Evolutionary conservation across 2,329 filamentous ascomycete species (phyloP), one percentile per base, ranked within the genome.

Genomic region (Graphilbum fragrans): DNA sequence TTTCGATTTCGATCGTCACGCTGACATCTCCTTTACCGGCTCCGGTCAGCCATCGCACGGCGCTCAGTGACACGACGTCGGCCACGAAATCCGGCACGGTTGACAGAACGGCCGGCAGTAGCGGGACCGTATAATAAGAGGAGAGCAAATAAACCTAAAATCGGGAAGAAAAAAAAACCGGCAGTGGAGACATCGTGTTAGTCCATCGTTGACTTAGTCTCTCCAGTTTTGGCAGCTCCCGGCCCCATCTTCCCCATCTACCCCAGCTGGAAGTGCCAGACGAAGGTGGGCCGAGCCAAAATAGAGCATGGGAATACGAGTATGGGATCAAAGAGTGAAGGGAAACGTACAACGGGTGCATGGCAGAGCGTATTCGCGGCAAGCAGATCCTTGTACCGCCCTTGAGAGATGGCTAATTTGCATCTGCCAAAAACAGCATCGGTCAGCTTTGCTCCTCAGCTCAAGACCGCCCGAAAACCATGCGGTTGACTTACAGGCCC

Each of bases 381-480:
- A 11, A 72, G 73, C 39, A 82, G 65, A 57, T 86, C 81, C 56
- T 77, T 70, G 61, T 41, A 70, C 35, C 77, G 67, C 51, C 73
- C 74, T 86, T 86, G 94, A 37, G 75, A 80, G 37, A 88, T 55
- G 20, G 67, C 75, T 41, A 94, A 67, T 57, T 87, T 80, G 37
- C 77, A 58, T 57, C 74, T 84, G 70, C 65, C 12, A 25, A 35
- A 10, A 16, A 27, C 18, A 8, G 5, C 35, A 8, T 10, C n/a
- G 38, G 39, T 14, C 8, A 29, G 25, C 14, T 29, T 8, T 14
- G 25, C 25, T 14, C 25, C 25, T 14, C 8, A n/a, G n/a, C 31
- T 32, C 6, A 16, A 32, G 6, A n/a, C 10, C 31, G 9, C 31
- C 6, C 12, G 25, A 27, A 27, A 27, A 27, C 25, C 7, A 27